These are phyloP conservation scores for Insectozyma bohioensis DNA, from an alignment of 1,139 yeast species.

Conservation along the genomic window DNA sequence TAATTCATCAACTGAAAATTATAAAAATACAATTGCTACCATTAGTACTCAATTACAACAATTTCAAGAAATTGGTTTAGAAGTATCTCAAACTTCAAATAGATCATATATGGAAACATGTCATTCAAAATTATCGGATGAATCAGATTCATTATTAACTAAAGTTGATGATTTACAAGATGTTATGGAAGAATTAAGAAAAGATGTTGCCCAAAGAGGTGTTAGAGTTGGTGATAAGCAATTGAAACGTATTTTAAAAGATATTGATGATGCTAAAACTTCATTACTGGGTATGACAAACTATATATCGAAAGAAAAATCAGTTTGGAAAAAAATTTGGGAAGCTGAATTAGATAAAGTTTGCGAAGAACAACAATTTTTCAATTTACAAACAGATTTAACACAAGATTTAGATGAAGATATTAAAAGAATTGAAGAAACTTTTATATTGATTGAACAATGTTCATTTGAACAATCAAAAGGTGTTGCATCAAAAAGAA, in stretches of 20 bases:
- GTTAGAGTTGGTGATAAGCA: conserved; percentile 80
- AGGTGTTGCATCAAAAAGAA: conserved; percentile 29
- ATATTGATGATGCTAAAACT: conserved; percentile 56
- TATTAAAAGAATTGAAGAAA: conserved; percentile 73
- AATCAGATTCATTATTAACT: conserved; percentile 72
- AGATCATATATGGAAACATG: conserved; percentile 77
- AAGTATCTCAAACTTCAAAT: conserved; percentile 47
- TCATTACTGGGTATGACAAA: conserved; percentile 55
- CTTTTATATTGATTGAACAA: conserved; percentile 76
- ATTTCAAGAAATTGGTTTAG: conserved; percentile 45
- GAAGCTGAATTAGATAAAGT: conserved; percentile 86
- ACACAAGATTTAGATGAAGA: conserved; percentile 81
- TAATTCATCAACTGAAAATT: conserved; percentile 37
- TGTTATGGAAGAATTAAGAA: conserved; percentile 81
- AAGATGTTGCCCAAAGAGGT: conserved; percentile 92
- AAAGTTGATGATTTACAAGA: conserved; percentile 92
- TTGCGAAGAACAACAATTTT: conserved; percentile 91
- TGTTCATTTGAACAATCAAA: conserved; percentile 77
- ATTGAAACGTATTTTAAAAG: conserved; percentile 63
- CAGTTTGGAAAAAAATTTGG: conserved; percentile 91
- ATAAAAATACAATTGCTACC: conserved; percentile 44
- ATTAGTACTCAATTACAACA: conserved; percentile 48
- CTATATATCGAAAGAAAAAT: conserved; percentile 69
- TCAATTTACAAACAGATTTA: conserved; percentile 85
- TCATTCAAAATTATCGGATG: conserved; percentile 69